phyloP scores from a whole-genome alignment of 345 rosid species.

The Gossypium raimondii region DNA sequence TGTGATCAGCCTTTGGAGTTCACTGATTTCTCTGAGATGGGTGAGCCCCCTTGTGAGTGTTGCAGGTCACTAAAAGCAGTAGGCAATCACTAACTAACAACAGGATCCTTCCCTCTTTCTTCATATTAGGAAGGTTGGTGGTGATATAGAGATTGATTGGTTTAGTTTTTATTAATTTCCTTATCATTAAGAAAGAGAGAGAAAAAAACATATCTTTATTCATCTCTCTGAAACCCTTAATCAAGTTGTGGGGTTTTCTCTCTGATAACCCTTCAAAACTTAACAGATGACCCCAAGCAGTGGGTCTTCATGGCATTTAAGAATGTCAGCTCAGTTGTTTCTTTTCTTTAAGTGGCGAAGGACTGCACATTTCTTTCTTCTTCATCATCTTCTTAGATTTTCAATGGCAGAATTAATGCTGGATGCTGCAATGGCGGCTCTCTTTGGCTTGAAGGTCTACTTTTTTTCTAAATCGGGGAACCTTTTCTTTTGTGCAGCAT shows the following conservation, averaged over 20 bases:
- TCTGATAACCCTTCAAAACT: not conserved
- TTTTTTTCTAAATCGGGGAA: too few species aligned
- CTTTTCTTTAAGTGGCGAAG: not conserved
- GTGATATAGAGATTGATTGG: too few species aligned
- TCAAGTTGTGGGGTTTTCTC: not conserved
- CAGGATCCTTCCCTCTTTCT: constrained; percentile 15
- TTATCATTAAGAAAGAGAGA: too few species aligned
- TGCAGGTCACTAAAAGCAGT: constrained; percentile 14
- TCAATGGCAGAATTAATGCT: not conserved
- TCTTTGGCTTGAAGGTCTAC: not conserved
- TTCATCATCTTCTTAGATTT: not conserved
- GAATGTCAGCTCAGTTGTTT: not conserved
- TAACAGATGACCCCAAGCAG: not conserved
- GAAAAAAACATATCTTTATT: too few species aligned
- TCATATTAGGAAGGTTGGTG: constrained; percentile 9
- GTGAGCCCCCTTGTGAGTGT: constrained; percentile 3
- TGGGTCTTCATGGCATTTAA: not conserved
- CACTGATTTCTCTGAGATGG: constrained; percentile 18
- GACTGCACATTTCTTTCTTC: not conserved
- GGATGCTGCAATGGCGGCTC: not conserved
- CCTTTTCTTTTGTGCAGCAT: too few species aligned
- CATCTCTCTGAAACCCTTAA: not conserved
- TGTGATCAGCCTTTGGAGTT: constrained; percentile 11
- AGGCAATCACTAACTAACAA: constrained; percentile 13
- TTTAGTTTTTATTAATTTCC: too few species aligned